Evolutionary conservation across 116 monocot species (phyloP).

Genomic region (Thalassia testudinum): DNA sequence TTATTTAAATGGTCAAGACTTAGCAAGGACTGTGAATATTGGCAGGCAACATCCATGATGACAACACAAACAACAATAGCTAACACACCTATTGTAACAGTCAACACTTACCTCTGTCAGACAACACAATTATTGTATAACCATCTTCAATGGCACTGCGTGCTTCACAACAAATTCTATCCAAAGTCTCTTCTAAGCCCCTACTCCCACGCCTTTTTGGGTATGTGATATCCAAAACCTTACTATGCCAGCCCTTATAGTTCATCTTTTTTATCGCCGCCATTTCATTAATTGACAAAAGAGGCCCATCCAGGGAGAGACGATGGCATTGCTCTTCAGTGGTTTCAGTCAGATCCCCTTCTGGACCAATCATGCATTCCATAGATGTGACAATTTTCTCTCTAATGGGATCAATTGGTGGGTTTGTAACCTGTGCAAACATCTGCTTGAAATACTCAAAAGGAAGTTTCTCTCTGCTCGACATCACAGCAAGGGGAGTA

Average conservation of each 20-base stretch:
- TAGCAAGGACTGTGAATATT: too few relatives aligned
- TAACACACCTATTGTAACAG: too few relatives aligned
- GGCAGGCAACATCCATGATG: too few relatives aligned
- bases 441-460: slow-evolving; percentile 99
- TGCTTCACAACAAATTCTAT: slow-evolving; percentile 87
- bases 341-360: slow-evolving; percentile 97
- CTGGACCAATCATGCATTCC: slow-evolving; percentile 99
- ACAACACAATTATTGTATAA: slow-evolving; percentile 73
- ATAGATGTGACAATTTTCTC: slow-evolving; percentile 99
- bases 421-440: slow-evolving; percentile 99
- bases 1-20: too few relatives aligned
- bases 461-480: slow-evolving; percentile 76
- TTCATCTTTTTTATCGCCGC: slow-evolving; percentile 96
- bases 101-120: slow-evolving; percentile 93
- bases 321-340: slow-evolving; percentile 91
- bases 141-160: slow-evolving; percentile 71
- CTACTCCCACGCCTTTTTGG: slow-evolving; percentile 55
- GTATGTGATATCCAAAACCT: slow-evolving; percentile 88
- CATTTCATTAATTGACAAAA: slow-evolving; percentile 85
- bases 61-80: too few relatives aligned
- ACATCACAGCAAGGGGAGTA: slow-evolving; percentile 96
- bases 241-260: slow-evolving; percentile 80
- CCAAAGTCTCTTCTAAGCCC: slow-evolving; percentile 77
- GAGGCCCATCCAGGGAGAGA: slow-evolving; percentile 60
- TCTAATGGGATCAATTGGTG: slow-evolving; percentile 96